Base-by-base conservation (phyloP, 1,139 yeast genomes). In the Saccharomyces hybrid region DNA sequence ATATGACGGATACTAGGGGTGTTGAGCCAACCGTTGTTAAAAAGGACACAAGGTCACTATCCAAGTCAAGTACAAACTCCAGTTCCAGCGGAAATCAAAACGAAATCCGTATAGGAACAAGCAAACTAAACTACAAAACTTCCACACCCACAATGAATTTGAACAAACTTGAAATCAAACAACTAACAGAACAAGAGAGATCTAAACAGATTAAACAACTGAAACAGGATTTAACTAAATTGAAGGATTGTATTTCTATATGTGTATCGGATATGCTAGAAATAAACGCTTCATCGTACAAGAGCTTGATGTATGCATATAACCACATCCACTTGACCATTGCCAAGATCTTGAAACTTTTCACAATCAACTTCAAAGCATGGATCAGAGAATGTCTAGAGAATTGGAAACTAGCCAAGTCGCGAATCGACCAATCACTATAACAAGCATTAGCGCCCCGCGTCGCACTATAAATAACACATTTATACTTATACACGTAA, bases 191-290 rank as follows among this genome's bases (percentile, higher is more conserved):
- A 50, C 55, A 58, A 2, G 73, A 73, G 53, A 60, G 76, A 38
- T 60, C 61, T 11, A 58, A 61, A 41, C 73, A 71, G 51, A 61
- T 68, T 38, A 60, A 57, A 8, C 64, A 61, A 46, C 51, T 72
- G 4, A 62, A 64, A 34, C 63, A 58, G 31, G 76, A 73, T 55
- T 52, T 73, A n/a, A 64, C 58, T 0, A 73, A 71, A 53, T 54
- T 73, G 32, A 66, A 69, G 14, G 75, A 72, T 46, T 73, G 76
- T 55, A 66, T 67, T 44, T 61, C 61, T 23, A 61, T 73, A 11
- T 68, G 72, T 4, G 55, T 63, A n/a, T 66, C 63, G 46, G 76
- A 73, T 56, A 59, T 73, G 50, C 57, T 59, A 5, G 69, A 71
- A 41, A 71, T 73, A 0, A 71, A 71, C 51, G 52, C 52, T 2